These are phyloP conservation scores for Globisporangium acanthophoron DNA, from an alignment of 352 stramenopile species.

Conservation along the genomic window DNA sequence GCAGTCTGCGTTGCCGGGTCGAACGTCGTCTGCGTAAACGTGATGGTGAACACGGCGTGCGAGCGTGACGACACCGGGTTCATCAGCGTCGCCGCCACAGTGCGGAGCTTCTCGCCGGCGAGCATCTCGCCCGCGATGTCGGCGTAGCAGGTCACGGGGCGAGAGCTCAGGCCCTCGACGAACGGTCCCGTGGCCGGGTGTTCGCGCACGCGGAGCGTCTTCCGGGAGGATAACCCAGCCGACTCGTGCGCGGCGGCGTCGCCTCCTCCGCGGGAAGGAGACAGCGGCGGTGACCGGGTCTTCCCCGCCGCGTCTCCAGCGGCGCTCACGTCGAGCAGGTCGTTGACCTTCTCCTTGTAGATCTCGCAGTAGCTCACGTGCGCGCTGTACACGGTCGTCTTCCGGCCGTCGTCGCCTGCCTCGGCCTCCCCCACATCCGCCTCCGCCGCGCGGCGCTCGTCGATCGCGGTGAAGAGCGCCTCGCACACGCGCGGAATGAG, in stretches of 20 bases:
- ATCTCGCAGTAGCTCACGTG: slow-evolving; percentile 83
- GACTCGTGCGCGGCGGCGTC: background rate
- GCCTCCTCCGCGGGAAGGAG: slow-evolving; percentile 9
- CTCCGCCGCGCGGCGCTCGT: slow-evolving; percentile 27
- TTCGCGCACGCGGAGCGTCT: slow-evolving; percentile 66
- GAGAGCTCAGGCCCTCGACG: slow-evolving; percentile 69
- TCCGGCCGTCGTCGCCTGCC: slow-evolving; percentile 7
- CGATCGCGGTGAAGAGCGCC: slow-evolving; percentile 66
- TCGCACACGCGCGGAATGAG: slow-evolving; percentile 79
- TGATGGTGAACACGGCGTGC: slow-evolving; percentile 97
- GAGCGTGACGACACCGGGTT: slow-evolving; percentile 94
- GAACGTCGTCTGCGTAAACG: slow-evolving; percentile 77
- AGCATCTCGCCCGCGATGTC: slow-evolving; percentile 78
- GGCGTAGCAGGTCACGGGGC: slow-evolving; percentile 67
- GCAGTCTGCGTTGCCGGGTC: slow-evolving; percentile 50
- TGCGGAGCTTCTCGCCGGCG: slow-evolving; percentile 92
- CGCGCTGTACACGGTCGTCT: slow-evolving; percentile 39
- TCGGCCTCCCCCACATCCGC: slow-evolving; percentile 12
- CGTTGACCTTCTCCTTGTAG: slow-evolving; percentile 86
- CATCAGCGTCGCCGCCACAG: slow-evolving; percentile 94
- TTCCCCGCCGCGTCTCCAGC: slow-evolving; percentile 9
- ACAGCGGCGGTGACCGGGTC: slow-evolving; percentile 20
- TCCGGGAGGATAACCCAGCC: background rate
- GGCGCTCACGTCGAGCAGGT: slow-evolving; percentile 50
- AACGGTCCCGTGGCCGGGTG: slow-evolving; percentile 82